These are phyloP conservation scores for Zygotorulaspora chibaensis DNA, from an alignment of 805 yeast genomes.

Conservation along the genomic window DNA sequence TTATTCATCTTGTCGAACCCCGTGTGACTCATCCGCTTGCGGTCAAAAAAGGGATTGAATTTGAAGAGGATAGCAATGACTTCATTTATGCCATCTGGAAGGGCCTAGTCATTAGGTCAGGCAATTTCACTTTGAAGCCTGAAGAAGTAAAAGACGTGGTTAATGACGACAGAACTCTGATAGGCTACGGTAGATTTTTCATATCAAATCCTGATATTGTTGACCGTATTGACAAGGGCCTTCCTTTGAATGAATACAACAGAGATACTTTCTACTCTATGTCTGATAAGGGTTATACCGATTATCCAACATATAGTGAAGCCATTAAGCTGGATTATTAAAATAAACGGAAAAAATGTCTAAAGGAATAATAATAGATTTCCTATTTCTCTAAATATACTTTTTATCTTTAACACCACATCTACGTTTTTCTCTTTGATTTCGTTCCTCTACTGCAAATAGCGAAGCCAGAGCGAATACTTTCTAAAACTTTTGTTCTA, in stretches of 20 bases:
- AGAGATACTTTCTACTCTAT: constrained; percentile 45
- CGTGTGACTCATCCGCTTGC: constrained; percentile 33
- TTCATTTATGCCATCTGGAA: constrained; percentile 42
- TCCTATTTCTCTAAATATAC: too few species aligned
- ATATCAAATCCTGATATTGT: constrained; percentile 55
- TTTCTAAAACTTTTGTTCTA: too few species aligned
- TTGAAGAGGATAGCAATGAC: constrained; percentile 34
- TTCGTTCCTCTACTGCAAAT: too few species aligned
- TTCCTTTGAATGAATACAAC: constrained; percentile 42
- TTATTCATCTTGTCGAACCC: constrained; percentile 43
- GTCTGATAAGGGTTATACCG: constrained; percentile 40
- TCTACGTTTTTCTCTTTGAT: too few species aligned
- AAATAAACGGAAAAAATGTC: neutral
- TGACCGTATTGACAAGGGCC: constrained; percentile 40
- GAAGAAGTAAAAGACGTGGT: constrained; percentile 30
- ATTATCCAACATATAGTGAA: constrained; percentile 38
- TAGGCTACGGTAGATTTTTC: constrained; percentile 45
- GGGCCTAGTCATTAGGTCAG: constrained; percentile 43
- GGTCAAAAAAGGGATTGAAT: constrained; percentile 29
- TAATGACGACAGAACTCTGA: constrained; percentile 41
- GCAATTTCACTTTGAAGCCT: constrained; percentile 32
- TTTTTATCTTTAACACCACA: too few species aligned
- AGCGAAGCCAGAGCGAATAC: too few species aligned
- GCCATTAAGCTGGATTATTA: constrained; percentile 15
- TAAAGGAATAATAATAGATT: too few species aligned